A percentile compares a stretch with the other conserved stretches of the same genome.
Evolutionary conservation across 495 filamentous ascomycete genomes (phyloP).

Genomic region (Apiosordaria backusii): DNA sequence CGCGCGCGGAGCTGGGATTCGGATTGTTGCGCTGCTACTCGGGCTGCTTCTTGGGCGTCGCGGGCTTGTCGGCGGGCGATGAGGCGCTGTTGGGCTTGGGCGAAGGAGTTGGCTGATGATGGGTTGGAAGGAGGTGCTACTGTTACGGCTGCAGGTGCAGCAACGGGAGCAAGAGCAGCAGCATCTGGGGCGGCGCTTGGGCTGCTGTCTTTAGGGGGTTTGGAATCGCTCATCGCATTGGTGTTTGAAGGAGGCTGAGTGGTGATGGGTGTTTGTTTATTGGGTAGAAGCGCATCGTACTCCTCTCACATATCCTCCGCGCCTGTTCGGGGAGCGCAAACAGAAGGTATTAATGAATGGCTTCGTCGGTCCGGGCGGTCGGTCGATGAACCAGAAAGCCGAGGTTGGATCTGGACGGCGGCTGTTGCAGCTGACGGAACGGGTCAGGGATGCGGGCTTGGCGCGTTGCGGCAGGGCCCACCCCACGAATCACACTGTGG

Average conservation of each 20-base stretch:
- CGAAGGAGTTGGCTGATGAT: conserved; percentile 59
- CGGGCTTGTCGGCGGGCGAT: conserved; percentile 71
- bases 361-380: conserved; percentile 7
- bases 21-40: conserved; percentile 52
- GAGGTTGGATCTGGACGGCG: conserved; percentile 16
- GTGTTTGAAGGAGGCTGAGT: not conserved
- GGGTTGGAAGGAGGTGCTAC: conserved; percentile 29
- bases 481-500: not conserved
- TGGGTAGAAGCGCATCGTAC: not conserved
- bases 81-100: conserved; percentile 78
- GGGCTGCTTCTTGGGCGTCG: conserved; percentile 58
- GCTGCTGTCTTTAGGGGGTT: conserved; percentile 1
- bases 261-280: not conserved
- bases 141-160: conserved; percentile 4
- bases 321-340: too few relatives aligned
- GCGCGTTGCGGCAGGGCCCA: not conserved
- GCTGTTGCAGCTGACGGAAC: conserved; percentile 1
- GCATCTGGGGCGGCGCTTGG: not conserved
- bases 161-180: not conserved
- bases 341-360: not conserved
- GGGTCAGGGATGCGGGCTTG: not conserved
- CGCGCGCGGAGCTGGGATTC: conserved; percentile 55
- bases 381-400: conserved; percentile 13
- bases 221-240: conserved; percentile 8
- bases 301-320: not conserved